A percentile compares a stretch with the other conserved stretches of the same genome.
phyloP scores from a whole-genome alignment of 1,284 basidiomycete species.

The Boletus sp. region DNA sequence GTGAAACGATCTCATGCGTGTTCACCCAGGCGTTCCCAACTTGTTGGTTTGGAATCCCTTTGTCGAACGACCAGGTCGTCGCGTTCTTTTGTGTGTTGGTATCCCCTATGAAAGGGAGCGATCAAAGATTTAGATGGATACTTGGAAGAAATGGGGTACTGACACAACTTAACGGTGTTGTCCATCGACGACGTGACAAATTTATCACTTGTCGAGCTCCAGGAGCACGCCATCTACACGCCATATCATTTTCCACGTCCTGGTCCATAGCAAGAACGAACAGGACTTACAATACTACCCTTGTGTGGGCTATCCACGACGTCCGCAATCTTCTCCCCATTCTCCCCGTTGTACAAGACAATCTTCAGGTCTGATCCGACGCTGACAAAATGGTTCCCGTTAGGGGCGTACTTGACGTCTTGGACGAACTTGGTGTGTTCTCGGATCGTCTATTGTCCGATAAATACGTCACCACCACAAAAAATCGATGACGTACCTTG shows the following conservation, averaged over 20 bases:
- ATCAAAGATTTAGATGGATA: background rate
- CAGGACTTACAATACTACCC: slow-evolving; percentile 70
- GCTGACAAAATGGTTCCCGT: slow-evolving; percentile 85
- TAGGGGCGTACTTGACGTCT: slow-evolving; percentile 84
- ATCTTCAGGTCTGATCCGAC: slow-evolving; percentile 92
- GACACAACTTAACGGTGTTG: slow-evolving; percentile 86
- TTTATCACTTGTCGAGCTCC: slow-evolving; percentile 75
- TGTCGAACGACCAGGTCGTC: slow-evolving; percentile 73
- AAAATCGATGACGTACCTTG: slow-evolving; percentile 56
- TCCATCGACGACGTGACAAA: slow-evolving; percentile 89
- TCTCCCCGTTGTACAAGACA: slow-evolving; percentile 92
- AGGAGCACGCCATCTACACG: slow-evolving; percentile 73
- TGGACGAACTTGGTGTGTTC: slow-evolving; percentile 96
- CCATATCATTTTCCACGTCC: background rate
- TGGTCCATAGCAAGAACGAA: background rate
- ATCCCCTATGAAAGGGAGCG: slow-evolving; percentile 62
- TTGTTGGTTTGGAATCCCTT: slow-evolving; percentile 78
- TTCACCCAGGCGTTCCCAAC: slow-evolving; percentile 87
- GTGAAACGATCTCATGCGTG: slow-evolving; percentile 72
- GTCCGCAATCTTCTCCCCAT: slow-evolving; percentile 78
- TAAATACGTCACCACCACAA: background rate
- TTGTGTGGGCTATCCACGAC: slow-evolving; percentile 68
- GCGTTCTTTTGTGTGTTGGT: slow-evolving; percentile 69
- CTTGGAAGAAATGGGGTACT: slow-evolving; percentile 32
- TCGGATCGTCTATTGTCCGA: slow-evolving; percentile 64